Conservation (phyloP, 2,329 filamentous ascomycete genomes). For the Beauveria asiatica region DNA sequence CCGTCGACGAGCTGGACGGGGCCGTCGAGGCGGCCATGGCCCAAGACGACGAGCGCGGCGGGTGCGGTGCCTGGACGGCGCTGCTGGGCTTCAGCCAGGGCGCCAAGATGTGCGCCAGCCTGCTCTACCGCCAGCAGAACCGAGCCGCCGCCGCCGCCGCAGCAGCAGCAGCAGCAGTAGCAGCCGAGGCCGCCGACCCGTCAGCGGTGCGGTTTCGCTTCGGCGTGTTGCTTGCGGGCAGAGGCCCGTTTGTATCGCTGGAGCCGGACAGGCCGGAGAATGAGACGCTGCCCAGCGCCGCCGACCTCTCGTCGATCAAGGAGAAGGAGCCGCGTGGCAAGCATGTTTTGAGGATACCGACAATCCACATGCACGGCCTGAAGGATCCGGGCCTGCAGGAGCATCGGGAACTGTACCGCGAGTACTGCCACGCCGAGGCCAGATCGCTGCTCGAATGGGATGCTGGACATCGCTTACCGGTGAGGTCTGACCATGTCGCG, state of each 20-base stretch:
- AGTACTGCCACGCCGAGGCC: constrained; percentile 50
- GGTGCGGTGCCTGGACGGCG: constrained; percentile 44
- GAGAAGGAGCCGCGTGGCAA: constrained; percentile 14
- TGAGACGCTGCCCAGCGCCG: constrained; percentile 13
- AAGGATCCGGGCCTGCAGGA: constrained; percentile 53
- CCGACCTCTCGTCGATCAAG: constrained; percentile 20
- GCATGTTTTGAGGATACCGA: constrained; percentile 25
- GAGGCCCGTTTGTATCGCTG: constrained; percentile 23
- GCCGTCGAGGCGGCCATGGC: constrained; percentile 34
- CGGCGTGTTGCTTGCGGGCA: constrained; percentile 28
- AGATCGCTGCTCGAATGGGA: constrained; percentile 62
- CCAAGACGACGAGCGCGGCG: constrained; percentile 32
- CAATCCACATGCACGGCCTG: constrained; percentile 36
- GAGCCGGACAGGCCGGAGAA: neutral
- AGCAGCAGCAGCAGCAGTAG: constrained; percentile 17
- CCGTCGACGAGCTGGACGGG: constrained; percentile 27
- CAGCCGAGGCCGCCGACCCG: neutral
- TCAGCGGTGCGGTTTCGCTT: constrained; percentile 23
- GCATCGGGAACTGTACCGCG: constrained; percentile 37
- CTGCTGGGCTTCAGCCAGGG: constrained; percentile 56
- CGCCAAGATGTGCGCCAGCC: constrained; percentile 45
- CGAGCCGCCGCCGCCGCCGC: constrained; percentile 19
- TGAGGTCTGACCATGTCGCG: constrained; percentile 60
- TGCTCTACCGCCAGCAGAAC: constrained; percentile 51
- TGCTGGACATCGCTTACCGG: constrained; percentile 60